These are phyloP conservation scores for Podila clonocystis DNA, from an alignment of 192 early-diverging fungal genomes.

Conservation along the genomic window DNA sequence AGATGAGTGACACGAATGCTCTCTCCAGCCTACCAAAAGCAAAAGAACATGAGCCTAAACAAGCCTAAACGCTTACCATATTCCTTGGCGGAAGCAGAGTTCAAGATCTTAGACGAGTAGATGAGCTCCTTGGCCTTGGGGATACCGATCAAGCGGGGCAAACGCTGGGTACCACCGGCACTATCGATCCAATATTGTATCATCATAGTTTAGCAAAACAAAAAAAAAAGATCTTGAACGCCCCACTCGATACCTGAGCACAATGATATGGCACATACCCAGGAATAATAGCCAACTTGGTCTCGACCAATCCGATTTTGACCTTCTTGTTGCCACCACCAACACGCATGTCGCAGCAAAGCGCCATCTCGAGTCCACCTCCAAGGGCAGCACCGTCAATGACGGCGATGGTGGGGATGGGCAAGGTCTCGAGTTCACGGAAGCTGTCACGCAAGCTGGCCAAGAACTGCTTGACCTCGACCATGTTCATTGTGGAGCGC, in stretches of 20 bases:
- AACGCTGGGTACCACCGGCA: conserved; percentile 94
- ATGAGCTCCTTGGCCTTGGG: conserved; percentile 94
- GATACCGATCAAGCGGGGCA: conserved; percentile 87
- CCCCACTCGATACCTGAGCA: neutral
- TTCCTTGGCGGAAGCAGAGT: conserved; percentile 69
- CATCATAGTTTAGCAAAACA: neutral
- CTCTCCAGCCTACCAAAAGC: no score
- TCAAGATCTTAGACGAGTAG: conserved; percentile 82
- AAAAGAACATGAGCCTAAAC: neutral
- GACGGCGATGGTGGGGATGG: conserved; percentile 92
- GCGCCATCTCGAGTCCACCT: conserved; percentile 91
- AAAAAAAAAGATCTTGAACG: no score
- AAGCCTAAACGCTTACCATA: conserved; percentile 52
- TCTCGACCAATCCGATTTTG: conserved; percentile 91
- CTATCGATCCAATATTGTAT: conserved; percentile 40
- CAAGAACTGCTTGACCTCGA: conserved; percentile 87
- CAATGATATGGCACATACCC: conserved; percentile 62
- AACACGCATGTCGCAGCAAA: conserved; percentile 90
- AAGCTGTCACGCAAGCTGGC: conserved; percentile 79
- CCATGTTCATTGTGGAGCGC: conserved; percentile 77
- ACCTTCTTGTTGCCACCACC: conserved; percentile 74
- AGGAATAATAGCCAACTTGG: conserved; percentile 94
- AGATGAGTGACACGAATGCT: neutral
- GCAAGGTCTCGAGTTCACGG: conserved; percentile 85
- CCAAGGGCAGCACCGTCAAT: conserved; percentile 95